A percentile compares a stretch with the other conserved stretches of the same genome.
These are phyloP conservation scores for Leccinum variabile DNA, from an alignment of 1,284 basidiomycete species.

Conservation along the genomic window DNA sequence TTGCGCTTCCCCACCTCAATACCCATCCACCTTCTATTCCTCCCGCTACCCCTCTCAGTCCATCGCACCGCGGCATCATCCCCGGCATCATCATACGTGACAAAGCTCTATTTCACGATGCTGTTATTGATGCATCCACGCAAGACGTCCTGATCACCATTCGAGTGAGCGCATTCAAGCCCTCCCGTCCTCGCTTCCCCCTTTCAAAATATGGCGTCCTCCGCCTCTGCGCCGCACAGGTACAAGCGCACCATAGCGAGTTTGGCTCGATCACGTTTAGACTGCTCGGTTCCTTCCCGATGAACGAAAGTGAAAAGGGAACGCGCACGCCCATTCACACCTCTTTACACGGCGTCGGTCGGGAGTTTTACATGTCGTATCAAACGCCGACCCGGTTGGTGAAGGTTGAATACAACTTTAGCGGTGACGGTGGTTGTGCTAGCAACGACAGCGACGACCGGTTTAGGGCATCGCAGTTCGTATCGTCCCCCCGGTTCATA, in stretches of 20 bases:
- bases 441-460: background rate
- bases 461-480: background rate
- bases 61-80: constrained; percentile 15
- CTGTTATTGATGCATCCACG: constrained; percentile 11
- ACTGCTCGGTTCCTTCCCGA: constrained; percentile 3
- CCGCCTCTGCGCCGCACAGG: background rate
- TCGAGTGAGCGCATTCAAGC: constrained; percentile 4
- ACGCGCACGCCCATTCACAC: background rate
- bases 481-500: background rate
- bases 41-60: background rate
- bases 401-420: constrained; percentile 18
- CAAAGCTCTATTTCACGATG: constrained; percentile 14
- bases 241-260: background rate
- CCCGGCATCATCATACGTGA: constrained; percentile 2
- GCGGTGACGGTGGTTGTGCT: background rate
- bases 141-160: constrained; percentile 17
- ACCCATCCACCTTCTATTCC: no score
- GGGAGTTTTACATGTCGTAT: constrained; percentile 10
- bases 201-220: constrained; percentile 11
- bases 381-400: background rate
- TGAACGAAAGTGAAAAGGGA: background rate
- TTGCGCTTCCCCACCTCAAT: constrained; percentile 13
- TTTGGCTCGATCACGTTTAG: constrained; percentile 10
- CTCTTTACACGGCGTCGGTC: constrained; percentile 18
- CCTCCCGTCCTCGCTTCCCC: constrained; percentile 2